These are phyloP conservation scores for Arabidopsis suecica DNA, from an alignment of 345 rosid genomes.

Conservation along the genomic window DNA sequence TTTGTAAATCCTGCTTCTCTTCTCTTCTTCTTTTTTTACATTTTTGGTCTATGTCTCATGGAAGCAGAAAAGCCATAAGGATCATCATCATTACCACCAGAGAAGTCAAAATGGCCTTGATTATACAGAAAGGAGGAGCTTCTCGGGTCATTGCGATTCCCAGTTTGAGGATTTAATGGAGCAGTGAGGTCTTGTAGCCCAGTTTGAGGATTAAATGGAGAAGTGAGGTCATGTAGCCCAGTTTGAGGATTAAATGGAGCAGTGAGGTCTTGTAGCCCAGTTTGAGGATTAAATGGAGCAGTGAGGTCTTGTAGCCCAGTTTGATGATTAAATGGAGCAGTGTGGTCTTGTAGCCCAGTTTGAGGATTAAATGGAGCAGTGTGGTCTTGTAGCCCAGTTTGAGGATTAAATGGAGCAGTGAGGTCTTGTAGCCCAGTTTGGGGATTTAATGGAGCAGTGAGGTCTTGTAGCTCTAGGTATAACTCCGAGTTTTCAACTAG, in stretches of 20 bases:
- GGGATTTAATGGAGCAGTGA: background rate
- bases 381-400: too few species aligned
- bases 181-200: slow-evolving; percentile 4
- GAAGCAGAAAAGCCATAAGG: slow-evolving; percentile 16
- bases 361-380: too few species aligned
- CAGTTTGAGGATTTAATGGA: background rate
- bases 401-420: too few species aligned
- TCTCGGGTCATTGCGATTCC: slow-evolving; percentile 12
- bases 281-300: too few species aligned
- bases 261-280: too few species aligned
- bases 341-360: too few species aligned
- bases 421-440: too few species aligned
- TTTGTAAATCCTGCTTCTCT: background rate
- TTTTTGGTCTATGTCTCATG: slow-evolving; percentile 26
- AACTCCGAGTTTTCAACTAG: slow-evolving; percentile 39
- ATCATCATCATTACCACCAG: slow-evolving; percentile 30
- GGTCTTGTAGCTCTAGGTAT: slow-evolving; percentile 41
- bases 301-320: too few species aligned
- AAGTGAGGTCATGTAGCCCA: too few species aligned
- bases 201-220: too few species aligned
- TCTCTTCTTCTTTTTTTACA: background rate
- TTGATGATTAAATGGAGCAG: too few species aligned
- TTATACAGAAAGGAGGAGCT: slow-evolving; percentile 5
- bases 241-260: too few species aligned
- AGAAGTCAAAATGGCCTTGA: slow-evolving; percentile 32